phyloP scores from a whole-genome alignment of 108 stramenopile species.

The Schizochytrium sp. region DNA sequence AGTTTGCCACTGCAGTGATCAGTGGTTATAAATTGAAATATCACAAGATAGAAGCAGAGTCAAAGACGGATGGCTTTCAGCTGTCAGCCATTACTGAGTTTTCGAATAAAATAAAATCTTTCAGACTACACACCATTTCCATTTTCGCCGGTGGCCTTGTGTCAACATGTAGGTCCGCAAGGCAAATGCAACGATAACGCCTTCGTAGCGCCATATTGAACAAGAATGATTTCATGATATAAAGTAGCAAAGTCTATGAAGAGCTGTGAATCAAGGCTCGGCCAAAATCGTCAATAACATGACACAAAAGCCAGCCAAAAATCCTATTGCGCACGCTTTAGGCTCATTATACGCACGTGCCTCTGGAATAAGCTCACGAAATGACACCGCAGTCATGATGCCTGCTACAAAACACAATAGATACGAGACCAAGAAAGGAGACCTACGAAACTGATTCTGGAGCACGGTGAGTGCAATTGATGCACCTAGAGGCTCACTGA shows the following conservation, averaged over 20 bases:
- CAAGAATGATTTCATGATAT: no score
- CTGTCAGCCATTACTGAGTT: no score
- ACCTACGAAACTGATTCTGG: conserved; percentile 72
- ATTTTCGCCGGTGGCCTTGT: no score
- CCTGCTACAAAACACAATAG: conserved; percentile 81
- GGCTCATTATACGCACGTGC: conserved; percentile 84
- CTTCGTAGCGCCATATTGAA: no score
- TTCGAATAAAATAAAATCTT: no score
- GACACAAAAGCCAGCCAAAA: background rate
- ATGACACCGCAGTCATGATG: conserved; percentile 88
- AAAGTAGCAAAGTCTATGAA: background rate
- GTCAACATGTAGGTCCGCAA: no score
- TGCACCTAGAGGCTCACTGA: conserved; percentile 85
- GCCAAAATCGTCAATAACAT: conserved; percentile 22
- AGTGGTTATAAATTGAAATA: no score
- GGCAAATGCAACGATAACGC: no score
- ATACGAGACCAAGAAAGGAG: conserved; percentile 82
- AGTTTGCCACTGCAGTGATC: no score
- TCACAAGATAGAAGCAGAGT: no score
- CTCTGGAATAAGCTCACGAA: conserved; percentile 91
- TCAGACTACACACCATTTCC: no score
- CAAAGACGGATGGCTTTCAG: no score
- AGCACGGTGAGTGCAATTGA: conserved; percentile 82
- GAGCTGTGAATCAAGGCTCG: conserved; percentile 29
- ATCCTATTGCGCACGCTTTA: background rate